These are phyloP conservation scores for Monosporascus sp. DNA, from an alignment of 2,329 filamentous ascomycete genomes.

Conservation along the genomic window DNA sequence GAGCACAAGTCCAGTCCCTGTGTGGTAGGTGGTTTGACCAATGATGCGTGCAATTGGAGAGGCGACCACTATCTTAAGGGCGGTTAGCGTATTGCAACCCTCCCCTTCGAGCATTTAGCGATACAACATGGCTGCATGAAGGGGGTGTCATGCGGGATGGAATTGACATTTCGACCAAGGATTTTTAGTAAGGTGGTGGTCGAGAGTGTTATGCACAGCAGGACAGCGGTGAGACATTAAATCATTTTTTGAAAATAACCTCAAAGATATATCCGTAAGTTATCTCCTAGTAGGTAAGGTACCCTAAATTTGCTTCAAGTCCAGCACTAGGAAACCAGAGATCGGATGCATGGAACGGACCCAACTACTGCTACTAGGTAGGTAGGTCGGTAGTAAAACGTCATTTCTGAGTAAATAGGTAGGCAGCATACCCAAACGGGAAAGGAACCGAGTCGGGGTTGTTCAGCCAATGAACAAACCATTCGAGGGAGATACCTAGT, in stretches of 20 bases:
- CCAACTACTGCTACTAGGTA: no score
- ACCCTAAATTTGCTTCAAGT: neutral
- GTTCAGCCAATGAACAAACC: neutral
- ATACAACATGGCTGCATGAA: neutral
- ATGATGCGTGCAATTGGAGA: no score
- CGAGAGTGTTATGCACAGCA: neutral
- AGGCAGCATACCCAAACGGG: neutral
- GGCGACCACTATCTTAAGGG: no score
- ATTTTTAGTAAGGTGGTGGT: neutral
- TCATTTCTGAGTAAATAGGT: neutral
- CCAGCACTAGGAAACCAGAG: neutral
- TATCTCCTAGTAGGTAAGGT: neutral
- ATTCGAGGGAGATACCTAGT: no score
- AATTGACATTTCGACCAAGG: neutral
- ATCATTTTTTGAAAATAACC: neutral
- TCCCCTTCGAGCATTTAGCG: neutral
- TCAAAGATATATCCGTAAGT: neutral
- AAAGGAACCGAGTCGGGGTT: neutral
- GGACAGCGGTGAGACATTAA: neutral
- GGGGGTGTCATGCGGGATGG: neutral
- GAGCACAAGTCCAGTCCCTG: neutral
- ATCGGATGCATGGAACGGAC: neutral
- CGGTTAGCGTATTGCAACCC: neutral
- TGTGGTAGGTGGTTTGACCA: no score
- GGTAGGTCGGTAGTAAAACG: neutral